Percentiles rank a stretch among this genome's conserved stretches.
phyloP scores from a whole-genome alignment of 2,329 filamentous ascomycete genomes.

The Pseudopithomyces chartarum region DNA sequence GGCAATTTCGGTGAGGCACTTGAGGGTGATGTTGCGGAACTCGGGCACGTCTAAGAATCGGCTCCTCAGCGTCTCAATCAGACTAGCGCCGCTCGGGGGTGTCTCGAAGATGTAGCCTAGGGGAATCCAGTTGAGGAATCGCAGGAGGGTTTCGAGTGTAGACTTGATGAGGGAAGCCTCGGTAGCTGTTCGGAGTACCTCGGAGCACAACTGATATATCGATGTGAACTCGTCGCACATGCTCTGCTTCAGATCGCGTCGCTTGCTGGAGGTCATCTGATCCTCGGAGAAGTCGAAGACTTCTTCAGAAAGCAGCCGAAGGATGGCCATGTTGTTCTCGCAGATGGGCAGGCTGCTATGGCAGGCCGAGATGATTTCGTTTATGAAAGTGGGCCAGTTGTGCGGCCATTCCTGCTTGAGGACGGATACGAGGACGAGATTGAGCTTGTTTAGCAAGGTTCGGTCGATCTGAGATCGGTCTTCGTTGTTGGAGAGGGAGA shows the following conservation, averaged over 20 bases:
- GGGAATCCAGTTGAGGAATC: slow-evolving; percentile 99
- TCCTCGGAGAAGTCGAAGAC: slow-evolving; percentile 99
- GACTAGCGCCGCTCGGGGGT: slow-evolving; percentile 59
- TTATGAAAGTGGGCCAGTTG: slow-evolving; percentile 99
- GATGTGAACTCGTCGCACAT: slow-evolving; percentile 99
- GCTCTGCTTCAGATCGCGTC: slow-evolving; percentile 92
- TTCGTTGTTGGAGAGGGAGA: slow-evolving; percentile 88
- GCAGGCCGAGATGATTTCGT: slow-evolving; percentile 97
- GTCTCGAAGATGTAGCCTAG: slow-evolving; percentile 99
- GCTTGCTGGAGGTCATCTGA: slow-evolving; percentile 99
- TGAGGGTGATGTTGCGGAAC: slow-evolving; percentile 95
- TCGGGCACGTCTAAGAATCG: slow-evolving; percentile 92
- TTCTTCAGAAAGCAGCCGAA: slow-evolving; percentile 93
- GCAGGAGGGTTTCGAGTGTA: slow-evolving; percentile 92
- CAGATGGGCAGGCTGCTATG: slow-evolving; percentile 95
- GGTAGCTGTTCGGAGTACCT: slow-evolving; percentile 88
- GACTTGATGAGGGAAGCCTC: slow-evolving; percentile 90
- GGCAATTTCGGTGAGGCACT: slow-evolving; percentile 96
- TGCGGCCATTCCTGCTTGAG: slow-evolving; percentile 99
- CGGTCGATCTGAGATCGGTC: slow-evolving; percentile 83
- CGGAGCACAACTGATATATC: slow-evolving; percentile 96
- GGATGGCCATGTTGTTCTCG: slow-evolving; percentile 99
- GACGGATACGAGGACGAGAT: slow-evolving; percentile 94
- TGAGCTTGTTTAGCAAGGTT: slow-evolving; percentile 95
- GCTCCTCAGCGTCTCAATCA: slow-evolving; percentile 92